Evolutionary conservation across 2,329 filamentous ascomycete genomes (phyloP), one percentile per base, ranked within the genome.

Genomic region (Paraphoma chrysanthemicola): DNA sequence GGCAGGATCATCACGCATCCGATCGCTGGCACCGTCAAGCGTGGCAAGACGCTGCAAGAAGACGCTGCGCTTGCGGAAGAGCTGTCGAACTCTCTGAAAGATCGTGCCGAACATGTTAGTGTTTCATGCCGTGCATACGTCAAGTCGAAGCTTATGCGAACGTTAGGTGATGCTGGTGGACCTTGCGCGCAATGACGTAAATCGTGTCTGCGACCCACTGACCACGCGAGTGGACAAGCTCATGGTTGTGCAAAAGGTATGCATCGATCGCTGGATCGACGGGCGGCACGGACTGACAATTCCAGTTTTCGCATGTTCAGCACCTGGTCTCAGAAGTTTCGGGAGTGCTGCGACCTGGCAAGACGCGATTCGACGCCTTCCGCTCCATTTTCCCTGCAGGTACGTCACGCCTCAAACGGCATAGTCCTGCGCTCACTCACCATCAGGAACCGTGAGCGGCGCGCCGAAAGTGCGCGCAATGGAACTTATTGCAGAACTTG

Each of bases 301-400:
- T 50, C 67, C 59, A 90, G 72, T 99, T 99, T 81, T 95, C 90
- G 57, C 95, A 99, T 78, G 95, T 99, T 29, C 95, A 98, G 83
- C 95, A 99, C 78, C 86, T 99, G 16, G 93, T 97, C 4, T 97
- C 92, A 1, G 93, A 99, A 77, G 95, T 99, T 0, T 97, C 92
- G 1, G 94, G 95, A 44, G 85, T 95, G n/a, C 80, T 98, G 64
- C 86, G 95, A 44, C 83, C 86, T 5, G 93, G 85, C 39, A 93
- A 93, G 82, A 94, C 92, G 30, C 86, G 95, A 56, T 99, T 97
- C 78, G 94, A 98, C 73, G 95, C 95, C 9, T 96, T 99, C 81
- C 87, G 94, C 29, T 93, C 91, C 64, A 97, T 99, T 69, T 99
- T 99, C 81, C 95, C 95, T 0, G 95, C 95, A 4, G 95, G 95